Evolutionary conservation across 164 flowering plant species (phyloP).

Genomic region (Sedum album): DNA sequence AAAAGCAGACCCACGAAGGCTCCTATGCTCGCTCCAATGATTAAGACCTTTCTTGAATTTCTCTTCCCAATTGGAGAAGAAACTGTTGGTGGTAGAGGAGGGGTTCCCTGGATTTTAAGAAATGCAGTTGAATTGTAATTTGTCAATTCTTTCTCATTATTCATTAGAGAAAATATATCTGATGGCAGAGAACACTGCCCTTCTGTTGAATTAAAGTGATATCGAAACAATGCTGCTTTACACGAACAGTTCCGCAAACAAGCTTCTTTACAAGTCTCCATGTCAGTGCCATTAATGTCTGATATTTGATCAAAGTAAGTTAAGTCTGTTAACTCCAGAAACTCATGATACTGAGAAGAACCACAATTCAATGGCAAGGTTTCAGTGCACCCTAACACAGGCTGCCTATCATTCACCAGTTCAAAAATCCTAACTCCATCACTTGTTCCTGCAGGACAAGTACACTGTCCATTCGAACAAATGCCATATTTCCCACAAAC

Average conservation of each 20-base stretch:
- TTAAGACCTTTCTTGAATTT: no score
- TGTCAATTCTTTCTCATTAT: neutral
- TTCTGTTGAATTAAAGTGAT: neutral
- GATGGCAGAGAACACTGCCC: conserved; percentile 18
- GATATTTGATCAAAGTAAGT: conserved; percentile 9
- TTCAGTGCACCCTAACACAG: conserved; percentile 14
- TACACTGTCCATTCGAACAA: conserved; percentile 10
- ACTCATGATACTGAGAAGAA: conserved; percentile 8
- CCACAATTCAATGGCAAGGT: conserved; percentile 13
- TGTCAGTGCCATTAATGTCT: neutral
- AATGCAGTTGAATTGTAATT: neutral
- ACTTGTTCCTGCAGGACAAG: neutral
- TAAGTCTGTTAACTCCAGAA: conserved; percentile 13
- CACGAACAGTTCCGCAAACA: conserved; percentile 21
- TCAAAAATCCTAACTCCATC: neutral
- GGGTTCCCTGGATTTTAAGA: neutral
- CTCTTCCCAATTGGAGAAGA: neutral
- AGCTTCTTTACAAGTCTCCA: no score
- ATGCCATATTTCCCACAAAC: conserved; percentile 23
- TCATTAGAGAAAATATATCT: conserved; percentile 15
- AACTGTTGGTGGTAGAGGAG: no score
- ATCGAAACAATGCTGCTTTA: conserved; percentile 14
- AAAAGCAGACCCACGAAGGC: no score
- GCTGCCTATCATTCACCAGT: conserved; percentile 4
- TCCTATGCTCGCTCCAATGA: no score